Evolutionary conservation across 177 flowering plant genomes (phyloP).

Genomic region (Telopea speciosissima): DNA sequence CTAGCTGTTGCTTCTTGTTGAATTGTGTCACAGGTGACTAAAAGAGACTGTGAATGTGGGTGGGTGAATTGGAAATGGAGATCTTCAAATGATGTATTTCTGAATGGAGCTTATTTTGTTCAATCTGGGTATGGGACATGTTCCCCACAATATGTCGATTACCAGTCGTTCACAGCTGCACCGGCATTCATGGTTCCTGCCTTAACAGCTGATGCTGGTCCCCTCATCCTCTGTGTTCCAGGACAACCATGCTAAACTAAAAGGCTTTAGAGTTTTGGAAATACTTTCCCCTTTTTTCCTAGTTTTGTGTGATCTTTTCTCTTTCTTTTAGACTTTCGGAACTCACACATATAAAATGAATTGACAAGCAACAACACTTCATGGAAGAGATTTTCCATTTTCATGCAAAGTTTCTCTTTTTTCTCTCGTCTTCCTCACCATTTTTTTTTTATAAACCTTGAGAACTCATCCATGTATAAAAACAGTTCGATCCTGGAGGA

Average conservation of each 20-base stretch:
- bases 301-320: too few species aligned
- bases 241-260: slow-evolving; percentile 29
- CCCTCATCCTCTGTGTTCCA: slow-evolving; percentile 30
- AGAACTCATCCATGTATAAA: too few species aligned
- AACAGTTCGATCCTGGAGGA: too few species aligned
- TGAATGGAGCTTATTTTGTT: slow-evolving; percentile 69
- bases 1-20: background rate
- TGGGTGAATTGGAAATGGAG: slow-evolving; percentile 77
- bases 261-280: too few species aligned
- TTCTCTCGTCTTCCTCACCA: too few species aligned
- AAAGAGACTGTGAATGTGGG: slow-evolving; percentile 34
- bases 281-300: too few species aligned
- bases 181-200: slow-evolving; percentile 35
- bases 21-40: slow-evolving; percentile 43
- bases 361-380: too few species aligned
- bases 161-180: slow-evolving; percentile 32
- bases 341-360: too few species aligned
- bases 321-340: too few species aligned
- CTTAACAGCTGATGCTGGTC: slow-evolving; percentile 46
- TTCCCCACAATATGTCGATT: slow-evolving; percentile 31
- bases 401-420: too few species aligned
- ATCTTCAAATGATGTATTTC: slow-evolving; percentile 42
- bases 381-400: too few species aligned
- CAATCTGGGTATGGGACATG: slow-evolving; percentile 58
- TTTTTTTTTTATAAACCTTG: too few species aligned